Evolutionary conservation across 306 rosid species (phyloP), one percentile per base, ranked within the genome.

Genomic region (Rosa persica): DNA sequence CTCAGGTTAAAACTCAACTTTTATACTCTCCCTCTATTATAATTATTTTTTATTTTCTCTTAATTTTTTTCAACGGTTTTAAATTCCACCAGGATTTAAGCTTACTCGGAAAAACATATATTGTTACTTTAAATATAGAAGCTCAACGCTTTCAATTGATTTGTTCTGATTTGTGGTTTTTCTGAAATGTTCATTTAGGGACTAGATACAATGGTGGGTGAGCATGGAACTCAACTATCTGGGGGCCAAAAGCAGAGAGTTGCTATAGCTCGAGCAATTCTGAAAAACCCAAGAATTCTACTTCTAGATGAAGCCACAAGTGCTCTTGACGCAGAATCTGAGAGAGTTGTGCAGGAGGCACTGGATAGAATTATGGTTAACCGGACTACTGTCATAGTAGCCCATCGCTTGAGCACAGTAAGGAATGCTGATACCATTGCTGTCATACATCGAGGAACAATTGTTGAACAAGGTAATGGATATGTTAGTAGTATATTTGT

Each of bases 361-460:
- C 40, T 61, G 7, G 67, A 61, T 30, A 12, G 67, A 30, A 61
- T 61, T 30, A 61, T 61, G 67, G 67, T 61, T 61, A 61, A 61
- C 74, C 78, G 92, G 67, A 91, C 93, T 42, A 91, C 93, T 20
- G 83, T 91, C 12, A 58, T 91, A 78, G 96, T 91, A 47, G 96
- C 96, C 11, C 96, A 89, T 68, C 93, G 96, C 48, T 83, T 91
- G 64, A 86, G 89, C 78, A 91, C 92, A 27, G 81, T 91, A 79
- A 83, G 86, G 67, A 89, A 85, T 69, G 93, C 86, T 2, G 84
- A 89, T 54, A 84, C 79, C 58, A 87, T 90, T 75, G 93, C 91
- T 17, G 96, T 91, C 23, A 83, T 89, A 76, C 89, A 91, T 51
- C 86, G 77, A 76, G 93, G 96, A 51, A 87, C 82, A 72, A 87